phyloP scores from a whole-genome alignment of 805 yeast genomes.

The Ogataea paraovalis region DNA sequence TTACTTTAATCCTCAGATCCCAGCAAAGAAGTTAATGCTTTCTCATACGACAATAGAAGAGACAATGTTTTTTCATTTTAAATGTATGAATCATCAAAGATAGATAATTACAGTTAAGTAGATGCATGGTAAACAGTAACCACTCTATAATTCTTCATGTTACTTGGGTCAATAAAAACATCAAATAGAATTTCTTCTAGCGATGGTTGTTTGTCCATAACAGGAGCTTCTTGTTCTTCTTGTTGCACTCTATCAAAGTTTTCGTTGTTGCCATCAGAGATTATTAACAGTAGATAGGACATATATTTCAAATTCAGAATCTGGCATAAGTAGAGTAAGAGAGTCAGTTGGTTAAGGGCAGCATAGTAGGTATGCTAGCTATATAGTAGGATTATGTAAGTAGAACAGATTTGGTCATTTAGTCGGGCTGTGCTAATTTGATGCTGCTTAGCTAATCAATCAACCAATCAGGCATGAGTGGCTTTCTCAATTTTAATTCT shows the following conservation, averaged over 20 bases:
- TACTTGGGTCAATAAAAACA: conserved; percentile 26
- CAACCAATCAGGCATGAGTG: too few species aligned
- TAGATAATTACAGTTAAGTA: too few species aligned
- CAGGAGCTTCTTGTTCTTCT: neutral
- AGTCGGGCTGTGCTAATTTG: too few species aligned
- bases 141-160: conserved; percentile 31
- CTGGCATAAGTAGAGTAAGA: too few species aligned
- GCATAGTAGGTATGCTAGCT: too few species aligned
- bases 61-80: neutral
- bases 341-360: too few species aligned
- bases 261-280: neutral
- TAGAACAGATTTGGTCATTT: too few species aligned
- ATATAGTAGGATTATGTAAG: too few species aligned
- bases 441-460: too few species aligned
- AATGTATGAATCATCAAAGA: neutral
- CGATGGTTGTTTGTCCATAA: neutral
- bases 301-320: too few species aligned
- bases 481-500: too few species aligned
- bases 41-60: neutral
- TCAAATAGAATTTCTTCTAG: conserved; percentile 27
- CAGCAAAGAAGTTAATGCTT: neutral
- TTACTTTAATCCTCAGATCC: neutral
- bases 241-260: neutral
- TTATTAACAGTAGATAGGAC: too few species aligned
- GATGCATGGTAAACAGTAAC: conserved; percentile 14